Base-by-base conservation (phyloP, 2,329 filamentous ascomycete genomes). In the Eutypella sp. region DNA sequence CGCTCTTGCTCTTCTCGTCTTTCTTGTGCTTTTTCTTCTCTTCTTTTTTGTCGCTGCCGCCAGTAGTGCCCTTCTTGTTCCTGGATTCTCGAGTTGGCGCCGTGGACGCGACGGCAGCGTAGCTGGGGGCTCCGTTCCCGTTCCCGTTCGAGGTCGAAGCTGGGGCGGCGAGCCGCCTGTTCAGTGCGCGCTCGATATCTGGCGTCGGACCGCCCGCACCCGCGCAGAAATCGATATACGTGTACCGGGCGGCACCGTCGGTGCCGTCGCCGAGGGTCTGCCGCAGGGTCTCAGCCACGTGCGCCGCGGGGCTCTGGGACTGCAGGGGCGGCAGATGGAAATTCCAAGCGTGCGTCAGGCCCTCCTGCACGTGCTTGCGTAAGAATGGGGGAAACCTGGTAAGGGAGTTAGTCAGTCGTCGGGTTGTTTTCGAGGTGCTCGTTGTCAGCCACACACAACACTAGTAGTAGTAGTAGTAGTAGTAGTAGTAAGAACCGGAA, bases 151-250 rank as follows among this genome's bases (percentile, higher is more conserved):
- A n/a, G n/a, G n/a, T 19, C 18, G 39, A 29, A 40, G 25, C 9
- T n/a, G 29, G 47, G 38, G 42, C 48, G 23, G 49, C 45, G 20
- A n/a, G 59, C 52, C 66, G 62, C 40, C 58, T 50, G 62, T 87
- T 87, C 50, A 87, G 60, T 36, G 74, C 67, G 10, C 67, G 69
- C 62, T 85, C 83, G 42, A 87, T 81, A 33, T 68, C 70, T 0
- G 82, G 83, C 2, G 82, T 87, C 1, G 84, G 84, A 0, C 86
- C 86, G 34, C 87, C 87, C 13, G 77, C 82, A 42, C 87, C 87
- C 2, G 85, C 83, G 62, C 85, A 89, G 64, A 89, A 87, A 67
- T 91, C 87, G 50, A 90, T 75, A 55, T 86, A 82, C 16, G 76
- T 81, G 63, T 85, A 82, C 2, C 69, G 64, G 16, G 71, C 66